Evolutionary conservation across 495 filamentous ascomycete species (phyloP).

Genomic region (Staphylotrichum longicolle): DNA sequence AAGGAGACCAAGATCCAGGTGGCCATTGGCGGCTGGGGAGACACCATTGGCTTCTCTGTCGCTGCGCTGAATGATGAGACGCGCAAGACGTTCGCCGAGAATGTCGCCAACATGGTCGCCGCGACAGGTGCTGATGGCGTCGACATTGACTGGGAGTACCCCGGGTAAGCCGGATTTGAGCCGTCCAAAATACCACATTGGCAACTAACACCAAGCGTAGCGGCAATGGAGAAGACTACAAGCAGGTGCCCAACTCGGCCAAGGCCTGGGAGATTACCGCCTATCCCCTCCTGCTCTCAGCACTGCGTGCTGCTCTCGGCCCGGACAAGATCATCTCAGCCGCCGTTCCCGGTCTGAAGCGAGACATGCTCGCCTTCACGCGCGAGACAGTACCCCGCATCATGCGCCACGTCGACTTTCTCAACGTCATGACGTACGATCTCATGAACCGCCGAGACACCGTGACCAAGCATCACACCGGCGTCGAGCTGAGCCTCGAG

Average conservation of each 20-base stretch:
- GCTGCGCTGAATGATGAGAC: conserved; percentile 55
- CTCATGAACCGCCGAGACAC: conserved; percentile 73
- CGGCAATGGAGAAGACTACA: conserved; percentile 77
- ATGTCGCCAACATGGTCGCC: conserved; percentile 61
- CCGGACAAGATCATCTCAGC: conserved; percentile 62
- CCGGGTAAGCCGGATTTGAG: conserved; percentile 45
- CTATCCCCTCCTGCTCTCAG: conserved; percentile 61
- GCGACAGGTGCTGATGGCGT: conserved; percentile 61
- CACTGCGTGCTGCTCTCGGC: conserved; percentile 59
- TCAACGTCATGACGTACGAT: conserved; percentile 82
- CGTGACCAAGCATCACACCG: conserved; percentile 65
- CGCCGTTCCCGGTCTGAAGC: conserved; percentile 64
- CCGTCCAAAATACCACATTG: not conserved
- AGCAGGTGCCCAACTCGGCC: conserved; percentile 58
- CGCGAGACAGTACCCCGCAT: conserved; percentile 60
- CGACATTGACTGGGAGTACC: conserved; percentile 83
- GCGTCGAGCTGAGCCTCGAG: conserved; percentile 53
- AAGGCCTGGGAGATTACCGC: conserved; percentile 62
- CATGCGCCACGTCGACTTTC: conserved; percentile 63
- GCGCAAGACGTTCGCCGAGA: conserved; percentile 59
- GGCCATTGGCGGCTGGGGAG: conserved; percentile 74
- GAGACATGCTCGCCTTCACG: conserved; percentile 74
- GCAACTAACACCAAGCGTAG: conserved; percentile 30
- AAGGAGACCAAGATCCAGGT: conserved; percentile 62
- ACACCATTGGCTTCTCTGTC: conserved; percentile 58